Conservation (phyloP, 2,329 filamentous ascomycete species). For the Aureobasidium sp. region DNA sequence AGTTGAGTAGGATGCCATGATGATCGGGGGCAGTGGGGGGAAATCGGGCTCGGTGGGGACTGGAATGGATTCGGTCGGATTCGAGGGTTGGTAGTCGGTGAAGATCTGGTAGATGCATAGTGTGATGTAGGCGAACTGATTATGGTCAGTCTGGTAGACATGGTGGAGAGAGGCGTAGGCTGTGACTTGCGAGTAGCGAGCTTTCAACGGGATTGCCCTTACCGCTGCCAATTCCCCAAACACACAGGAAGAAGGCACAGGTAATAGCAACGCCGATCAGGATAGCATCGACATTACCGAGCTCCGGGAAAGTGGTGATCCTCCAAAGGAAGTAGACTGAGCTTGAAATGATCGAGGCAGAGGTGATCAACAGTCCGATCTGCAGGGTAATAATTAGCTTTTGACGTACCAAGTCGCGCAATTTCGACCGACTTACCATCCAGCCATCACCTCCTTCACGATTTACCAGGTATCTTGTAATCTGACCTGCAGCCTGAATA, state of each 20-base stretch:
- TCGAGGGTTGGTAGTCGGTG: slow-evolving; percentile 87
- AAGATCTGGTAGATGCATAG: slow-evolving; percentile 99
- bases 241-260: slow-evolving; percentile 84
- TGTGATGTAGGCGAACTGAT: slow-evolving; percentile 84
- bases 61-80: slow-evolving; percentile 45
- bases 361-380: slow-evolving; percentile 82
- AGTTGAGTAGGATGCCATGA: slow-evolving; percentile 97
- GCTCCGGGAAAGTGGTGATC: slow-evolving; percentile 85
- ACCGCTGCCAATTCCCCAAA: slow-evolving; percentile 88
- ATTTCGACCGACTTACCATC: slow-evolving; percentile 60
- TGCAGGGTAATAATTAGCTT: slow-evolving; percentile 34
- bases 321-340: slow-evolving; percentile 95
- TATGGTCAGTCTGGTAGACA: not conserved
- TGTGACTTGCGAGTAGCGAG: slow-evolving; percentile 59
- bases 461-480: slow-evolving; percentile 92
- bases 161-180: not conserved
- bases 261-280: slow-evolving; percentile 90
- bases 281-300: slow-evolving; percentile 85
- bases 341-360: slow-evolving; percentile 85
- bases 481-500: slow-evolving; percentile 89
- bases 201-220: slow-evolving; percentile 93
- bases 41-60: slow-evolving; percentile 69
- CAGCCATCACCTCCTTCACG: slow-evolving; percentile 87
- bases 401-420: slow-evolving; percentile 23
- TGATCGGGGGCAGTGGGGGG: slow-evolving; percentile 90